These are phyloP conservation scores for Calonectria pauciramosa DNA, from an alignment of 2,329 filamentous ascomycete genomes.

Conservation along the genomic window DNA sequence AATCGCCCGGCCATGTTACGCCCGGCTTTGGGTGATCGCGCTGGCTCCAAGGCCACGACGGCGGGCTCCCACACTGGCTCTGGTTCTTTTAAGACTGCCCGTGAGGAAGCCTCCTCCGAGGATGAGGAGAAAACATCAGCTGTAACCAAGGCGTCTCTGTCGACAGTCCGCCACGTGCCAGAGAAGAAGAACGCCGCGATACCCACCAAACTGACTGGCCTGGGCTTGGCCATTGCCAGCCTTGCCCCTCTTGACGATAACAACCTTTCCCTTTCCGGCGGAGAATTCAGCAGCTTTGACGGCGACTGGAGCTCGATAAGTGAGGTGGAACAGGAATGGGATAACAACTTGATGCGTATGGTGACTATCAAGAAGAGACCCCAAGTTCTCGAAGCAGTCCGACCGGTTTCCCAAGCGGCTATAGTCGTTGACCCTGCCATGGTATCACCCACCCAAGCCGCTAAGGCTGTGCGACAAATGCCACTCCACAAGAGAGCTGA, in stretches of 20 bases:
- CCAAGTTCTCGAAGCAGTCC: constrained; percentile 42
- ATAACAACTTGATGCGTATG: constrained; percentile 66
- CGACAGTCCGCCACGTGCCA: constrained; percentile 57
- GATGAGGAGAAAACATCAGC: constrained; percentile 65
- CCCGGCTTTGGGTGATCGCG: constrained; percentile 62
- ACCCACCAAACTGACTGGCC: constrained; percentile 48
- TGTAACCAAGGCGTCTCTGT: constrained; percentile 58
- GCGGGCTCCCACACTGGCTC: constrained; percentile 76
- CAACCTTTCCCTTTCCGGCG: constrained; percentile 58
- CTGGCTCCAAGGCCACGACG: constrained; percentile 66
- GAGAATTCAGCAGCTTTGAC: constrained; percentile 69
- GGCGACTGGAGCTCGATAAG: constrained; percentile 67
- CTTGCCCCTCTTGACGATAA: constrained; percentile 57
- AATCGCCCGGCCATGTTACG: constrained; percentile 61
- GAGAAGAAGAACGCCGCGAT: constrained; percentile 35
- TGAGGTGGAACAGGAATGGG: constrained; percentile 68
- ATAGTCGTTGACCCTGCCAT: constrained; percentile 63
- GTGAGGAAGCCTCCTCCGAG: constrained; percentile 74
- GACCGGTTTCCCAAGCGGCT: constrained; percentile 44
- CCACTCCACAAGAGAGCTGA: constrained; percentile 59
- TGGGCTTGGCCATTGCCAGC: constrained; percentile 59
- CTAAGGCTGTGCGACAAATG: constrained; percentile 63
- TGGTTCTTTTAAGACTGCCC: constrained; percentile 80
- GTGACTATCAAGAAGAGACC: constrained; percentile 65
- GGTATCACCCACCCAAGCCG: constrained; percentile 65